Conservation (phyloP, 2,329 filamentous ascomycete genomes). For the Chrysoporthe puriensis region DNA sequence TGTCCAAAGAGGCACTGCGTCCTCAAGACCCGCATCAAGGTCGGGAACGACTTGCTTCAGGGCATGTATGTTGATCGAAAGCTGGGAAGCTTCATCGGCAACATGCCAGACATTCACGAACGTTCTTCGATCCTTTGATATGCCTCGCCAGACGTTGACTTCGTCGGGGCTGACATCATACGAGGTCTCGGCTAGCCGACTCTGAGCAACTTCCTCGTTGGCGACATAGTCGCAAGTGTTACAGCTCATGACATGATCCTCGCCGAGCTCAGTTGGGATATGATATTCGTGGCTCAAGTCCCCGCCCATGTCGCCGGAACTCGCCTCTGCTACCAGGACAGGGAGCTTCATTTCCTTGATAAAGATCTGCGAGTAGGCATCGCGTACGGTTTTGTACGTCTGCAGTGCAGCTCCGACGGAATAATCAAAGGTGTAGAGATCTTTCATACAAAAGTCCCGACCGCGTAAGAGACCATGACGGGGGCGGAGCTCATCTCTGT, state of each 20-base stretch:
- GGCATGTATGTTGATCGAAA: constrained; percentile 55
- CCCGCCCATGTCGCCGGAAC: constrained; percentile 96
- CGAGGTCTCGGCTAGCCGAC: constrained; percentile 30
- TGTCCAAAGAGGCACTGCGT: constrained; percentile 58
- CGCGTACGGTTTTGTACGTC: constrained; percentile 77
- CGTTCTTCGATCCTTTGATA: constrained; percentile 68
- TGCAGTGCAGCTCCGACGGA: constrained; percentile 68
- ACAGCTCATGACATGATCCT: constrained; percentile 84
- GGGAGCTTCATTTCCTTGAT: constrained; percentile 76
- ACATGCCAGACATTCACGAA: constrained; percentile 71
- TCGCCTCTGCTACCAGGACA: constrained; percentile 83
- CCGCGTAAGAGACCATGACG: constrained; percentile 85
- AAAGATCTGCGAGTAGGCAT: constrained; percentile 77
- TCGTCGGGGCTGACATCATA: constrained; percentile 14
- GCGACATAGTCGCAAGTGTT: constrained; percentile 72
- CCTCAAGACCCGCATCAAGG: constrained; percentile 72
- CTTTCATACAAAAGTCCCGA: constrained; percentile 96
- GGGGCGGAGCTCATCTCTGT: constrained; percentile 88
- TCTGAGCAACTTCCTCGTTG: constrained; percentile 81
- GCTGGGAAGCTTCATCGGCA: constrained; percentile 33
- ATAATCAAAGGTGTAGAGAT: constrained; percentile 92
- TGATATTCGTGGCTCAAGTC: constrained; percentile 95
- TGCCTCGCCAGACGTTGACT: constrained; percentile 56
- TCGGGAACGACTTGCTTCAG: constrained; percentile 69
- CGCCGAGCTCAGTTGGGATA: constrained; percentile 76